Evolutionary conservation across 805 yeast genomes (phyloP).

Genomic region (Ogataea nonfermentans): DNA sequence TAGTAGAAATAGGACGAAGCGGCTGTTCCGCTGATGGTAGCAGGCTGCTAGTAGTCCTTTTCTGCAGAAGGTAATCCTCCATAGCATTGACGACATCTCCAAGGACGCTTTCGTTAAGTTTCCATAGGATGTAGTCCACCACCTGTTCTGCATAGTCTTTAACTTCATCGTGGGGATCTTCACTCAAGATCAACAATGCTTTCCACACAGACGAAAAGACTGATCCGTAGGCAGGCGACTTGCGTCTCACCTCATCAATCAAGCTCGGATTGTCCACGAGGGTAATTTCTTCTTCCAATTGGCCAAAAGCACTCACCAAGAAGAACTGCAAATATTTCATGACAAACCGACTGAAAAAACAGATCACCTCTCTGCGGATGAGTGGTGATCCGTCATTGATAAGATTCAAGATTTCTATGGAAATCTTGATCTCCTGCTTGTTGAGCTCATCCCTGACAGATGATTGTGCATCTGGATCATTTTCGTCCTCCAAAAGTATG

Average conservation of each 20-base stretch:
- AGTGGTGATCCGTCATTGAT: conserved; percentile 87
- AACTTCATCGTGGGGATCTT: conserved; percentile 86
- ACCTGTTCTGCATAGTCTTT: conserved; percentile 67
- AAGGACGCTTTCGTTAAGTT: conserved; percentile 63
- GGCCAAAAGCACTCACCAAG: conserved; percentile 81
- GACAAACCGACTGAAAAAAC: conserved; percentile 73
- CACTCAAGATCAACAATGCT: conserved; percentile 70
- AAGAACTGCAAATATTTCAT: conserved; percentile 69
- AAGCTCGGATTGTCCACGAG: conserved; percentile 59
- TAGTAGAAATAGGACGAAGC: conserved; percentile 11
- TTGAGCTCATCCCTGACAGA: conserved; percentile 42
- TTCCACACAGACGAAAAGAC: conserved; percentile 87
- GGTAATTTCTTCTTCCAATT: conserved; percentile 75
- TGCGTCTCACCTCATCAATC: conserved; percentile 62
- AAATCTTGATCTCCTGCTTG: conserved; percentile 68
- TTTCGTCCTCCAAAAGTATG: conserved; percentile 43
- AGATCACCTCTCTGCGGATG: conserved; percentile 81
- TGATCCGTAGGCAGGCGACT: conserved; percentile 82
- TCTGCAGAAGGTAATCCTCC: conserved; percentile 61
- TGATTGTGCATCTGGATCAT: conserved; percentile 29
- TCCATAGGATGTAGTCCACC: conserved; percentile 67
- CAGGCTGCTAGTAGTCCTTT: conserved; percentile 20
- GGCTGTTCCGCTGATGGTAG: conserved; percentile 2
- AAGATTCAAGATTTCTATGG: conserved; percentile 62
- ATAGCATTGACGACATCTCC: conserved; percentile 63